phyloP scores from a whole-genome alignment of 106 monocot species.

The Chionographis japonica region DNA sequence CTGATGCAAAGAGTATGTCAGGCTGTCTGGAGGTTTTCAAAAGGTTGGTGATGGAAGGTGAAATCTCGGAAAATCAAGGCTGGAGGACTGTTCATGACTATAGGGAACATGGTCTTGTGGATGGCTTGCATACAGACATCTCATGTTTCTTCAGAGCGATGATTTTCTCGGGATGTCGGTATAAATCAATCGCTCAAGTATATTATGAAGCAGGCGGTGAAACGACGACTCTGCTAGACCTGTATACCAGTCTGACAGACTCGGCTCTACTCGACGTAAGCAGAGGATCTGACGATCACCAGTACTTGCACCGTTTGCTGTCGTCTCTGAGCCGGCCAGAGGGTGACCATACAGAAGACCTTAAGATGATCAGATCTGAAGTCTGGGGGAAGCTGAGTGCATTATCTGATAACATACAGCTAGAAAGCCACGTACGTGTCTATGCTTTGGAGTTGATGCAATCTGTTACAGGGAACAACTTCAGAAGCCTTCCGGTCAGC shows the following conservation, averaged over 20 bases:
- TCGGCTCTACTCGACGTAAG: slow-evolving; percentile 27
- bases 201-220: slow-evolving; percentile 23
- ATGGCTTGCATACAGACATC: slow-evolving; percentile 20
- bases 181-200: slow-evolving; percentile 36
- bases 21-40: slow-evolving; percentile 45
- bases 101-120: slow-evolving; percentile 17
- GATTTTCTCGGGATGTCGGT: slow-evolving; percentile 70
- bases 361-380: slow-evolving; percentile 45
- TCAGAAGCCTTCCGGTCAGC: slow-evolving; percentile 41
- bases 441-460: slow-evolving; percentile 86
- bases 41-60: slow-evolving; percentile 38
- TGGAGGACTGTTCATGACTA: slow-evolving; percentile 55
- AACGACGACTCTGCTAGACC: slow-evolving; percentile 26
- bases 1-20: slow-evolving; percentile 19
- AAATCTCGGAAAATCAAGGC: slow-evolving; percentile 51
- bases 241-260: slow-evolving; percentile 42
- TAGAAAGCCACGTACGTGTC: slow-evolving; percentile 48
- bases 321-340: slow-evolving; percentile 60
- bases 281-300: slow-evolving; percentile 14
- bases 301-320: slow-evolving; percentile 45
- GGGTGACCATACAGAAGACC: slow-evolving; percentile 36
- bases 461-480: slow-evolving; percentile 55
- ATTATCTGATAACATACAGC: slow-evolving; percentile 61
- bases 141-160: slow-evolving; percentile 48
- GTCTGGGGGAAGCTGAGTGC: slow-evolving; percentile 67